phyloP scores from a whole-genome alignment of 2,329 filamentous ascomycete species.

The Fonsecaea nubica region DNA sequence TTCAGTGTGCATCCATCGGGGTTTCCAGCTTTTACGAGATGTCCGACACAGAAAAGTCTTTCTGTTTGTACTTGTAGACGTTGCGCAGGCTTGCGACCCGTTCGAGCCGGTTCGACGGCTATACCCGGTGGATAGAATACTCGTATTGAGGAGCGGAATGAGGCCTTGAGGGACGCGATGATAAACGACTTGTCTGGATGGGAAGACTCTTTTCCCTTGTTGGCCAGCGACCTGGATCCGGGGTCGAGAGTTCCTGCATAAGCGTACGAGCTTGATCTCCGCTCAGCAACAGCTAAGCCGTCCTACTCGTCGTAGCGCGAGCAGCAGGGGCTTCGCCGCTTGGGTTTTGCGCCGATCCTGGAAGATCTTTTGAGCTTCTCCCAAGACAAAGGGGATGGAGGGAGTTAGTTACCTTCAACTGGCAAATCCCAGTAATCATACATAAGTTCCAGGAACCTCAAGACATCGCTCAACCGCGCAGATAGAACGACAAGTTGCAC shows the following conservation, averaged over 20 bases:
- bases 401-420: background rate
- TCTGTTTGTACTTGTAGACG: background rate
- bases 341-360: constrained; percentile 11
- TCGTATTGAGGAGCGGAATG: background rate
- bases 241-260: constrained; percentile 33
- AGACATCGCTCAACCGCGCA: background rate
- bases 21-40: constrained; percentile 14
- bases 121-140: constrained; percentile 20
- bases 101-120: constrained; percentile 26
- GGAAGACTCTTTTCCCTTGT: constrained; percentile 14
- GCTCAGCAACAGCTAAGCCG: constrained; percentile 9
- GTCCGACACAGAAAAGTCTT: background rate
- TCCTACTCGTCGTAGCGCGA: background rate
- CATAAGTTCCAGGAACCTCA: background rate
- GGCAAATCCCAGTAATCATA: background rate
- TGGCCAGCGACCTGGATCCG: constrained; percentile 21
- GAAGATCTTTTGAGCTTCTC: constrained; percentile 10
- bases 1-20: constrained; percentile 9
- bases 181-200: constrained; percentile 15
- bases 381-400: background rate
- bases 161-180: constrained; percentile 1
- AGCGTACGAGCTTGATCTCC: constrained; percentile 26
- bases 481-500: constrained; percentile 17
- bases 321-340: constrained; percentile 3
- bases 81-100: background rate